Evolutionary conservation across 2,329 filamentous ascomycete species (phyloP).

Genomic region (Aspergillus pseudoterreus): DNA sequence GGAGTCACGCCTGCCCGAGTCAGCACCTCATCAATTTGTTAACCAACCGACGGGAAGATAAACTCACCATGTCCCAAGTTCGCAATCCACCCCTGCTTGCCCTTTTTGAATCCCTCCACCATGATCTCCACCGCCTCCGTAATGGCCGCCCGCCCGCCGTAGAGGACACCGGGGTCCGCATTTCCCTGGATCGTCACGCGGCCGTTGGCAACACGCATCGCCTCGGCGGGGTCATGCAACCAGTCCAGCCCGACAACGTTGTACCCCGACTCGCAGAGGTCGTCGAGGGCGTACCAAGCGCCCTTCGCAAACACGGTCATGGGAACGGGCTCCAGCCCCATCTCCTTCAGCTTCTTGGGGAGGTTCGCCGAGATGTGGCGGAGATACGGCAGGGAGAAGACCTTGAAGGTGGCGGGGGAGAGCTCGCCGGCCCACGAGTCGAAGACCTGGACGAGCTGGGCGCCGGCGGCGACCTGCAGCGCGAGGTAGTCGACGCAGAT

Average conservation of each 20-base stretch:
- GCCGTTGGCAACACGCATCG: slow-evolving; percentile 73
- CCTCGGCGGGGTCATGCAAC: slow-evolving; percentile 83
- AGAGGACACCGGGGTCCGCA: slow-evolving; percentile 88
- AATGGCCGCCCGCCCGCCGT: slow-evolving; percentile 78
- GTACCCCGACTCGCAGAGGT: slow-evolving; percentile 83
- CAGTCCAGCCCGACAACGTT: slow-evolving; percentile 93
- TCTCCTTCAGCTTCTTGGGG: slow-evolving; percentile 67
- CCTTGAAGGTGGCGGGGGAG: slow-evolving; percentile 75
- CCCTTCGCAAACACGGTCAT: slow-evolving; percentile 99
- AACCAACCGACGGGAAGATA: not conserved
- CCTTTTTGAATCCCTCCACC: slow-evolving; percentile 78
- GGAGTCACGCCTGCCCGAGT: slow-evolving; percentile 74
- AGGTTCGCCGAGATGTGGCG: slow-evolving; percentile 78
- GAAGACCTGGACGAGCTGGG: slow-evolving; percentile 94
- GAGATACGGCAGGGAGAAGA: slow-evolving; percentile 83
- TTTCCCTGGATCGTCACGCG: slow-evolving; percentile 88
- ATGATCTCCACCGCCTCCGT: slow-evolving; percentile 78
- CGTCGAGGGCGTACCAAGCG: slow-evolving; percentile 89
- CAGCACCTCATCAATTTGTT: slow-evolving; percentile 15
- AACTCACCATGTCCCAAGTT: slow-evolving; percentile 87
- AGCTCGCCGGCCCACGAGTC: slow-evolving; percentile 98
- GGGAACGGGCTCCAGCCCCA: slow-evolving; percentile 75
- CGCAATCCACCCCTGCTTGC: slow-evolving; percentile 91
- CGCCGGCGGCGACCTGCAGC: slow-evolving; percentile 85
- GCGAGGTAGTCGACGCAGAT: slow-evolving; percentile 94